These are phyloP conservation scores for Gremmenia infestans DNA, from an alignment of 2,329 filamentous ascomycete genomes.

Conservation along the genomic window DNA sequence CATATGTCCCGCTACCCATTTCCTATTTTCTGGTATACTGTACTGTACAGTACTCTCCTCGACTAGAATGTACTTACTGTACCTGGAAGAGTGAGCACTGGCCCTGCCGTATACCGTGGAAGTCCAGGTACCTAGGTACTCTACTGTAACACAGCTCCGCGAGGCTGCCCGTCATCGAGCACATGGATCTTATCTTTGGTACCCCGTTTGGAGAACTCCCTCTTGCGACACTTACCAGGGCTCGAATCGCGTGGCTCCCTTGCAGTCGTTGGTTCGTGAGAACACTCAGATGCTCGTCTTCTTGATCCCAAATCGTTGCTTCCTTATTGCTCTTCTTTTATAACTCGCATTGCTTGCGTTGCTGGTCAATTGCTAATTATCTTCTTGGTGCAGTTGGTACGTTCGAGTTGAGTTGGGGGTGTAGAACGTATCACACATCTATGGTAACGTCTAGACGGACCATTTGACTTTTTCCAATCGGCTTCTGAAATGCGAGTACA, in stretches of 20 bases:
- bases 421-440: not conserved
- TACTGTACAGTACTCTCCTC: not conserved
- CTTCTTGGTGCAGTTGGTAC: constrained; percentile 7
- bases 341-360: constrained; percentile 10
- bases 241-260: constrained; percentile 2
- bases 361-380: constrained; percentile 14
- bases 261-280: not conserved
- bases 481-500: constrained; percentile 18
- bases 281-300: not conserved
- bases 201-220: not conserved
- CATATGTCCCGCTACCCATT: constrained; percentile 1
- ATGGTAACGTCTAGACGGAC: constrained; percentile 1
- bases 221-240: not conserved
- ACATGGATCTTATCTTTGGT: not conserved
- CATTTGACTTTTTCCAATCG: constrained; percentile 9
- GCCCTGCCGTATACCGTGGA: not conserved
- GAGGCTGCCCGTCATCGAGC: not conserved
- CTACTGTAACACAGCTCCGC: not conserved
- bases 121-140: not conserved
- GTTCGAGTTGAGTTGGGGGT: not conserved
- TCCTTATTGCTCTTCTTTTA: constrained; percentile 1
- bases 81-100: not conserved
- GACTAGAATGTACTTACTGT: not conserved
- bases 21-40: not conserved
- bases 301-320: not conserved